phyloP scores from a whole-genome alignment of 805 yeast genomes.

The Saccharomycopsis fermentans region DNA sequence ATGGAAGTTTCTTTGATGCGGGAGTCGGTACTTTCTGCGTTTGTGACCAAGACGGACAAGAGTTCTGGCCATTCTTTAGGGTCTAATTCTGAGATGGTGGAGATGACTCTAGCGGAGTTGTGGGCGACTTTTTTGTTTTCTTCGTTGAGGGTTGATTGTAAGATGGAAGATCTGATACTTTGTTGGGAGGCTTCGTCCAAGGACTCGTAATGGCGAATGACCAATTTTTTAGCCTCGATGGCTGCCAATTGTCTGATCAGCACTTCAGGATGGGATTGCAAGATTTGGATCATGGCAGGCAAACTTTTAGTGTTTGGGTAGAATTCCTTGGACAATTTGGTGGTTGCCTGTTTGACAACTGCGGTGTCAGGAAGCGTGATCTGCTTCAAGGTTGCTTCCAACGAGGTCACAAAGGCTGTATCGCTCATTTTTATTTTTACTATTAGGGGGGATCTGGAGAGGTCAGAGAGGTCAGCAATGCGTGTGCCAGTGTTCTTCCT shows the following conservation, averaged over 20 bases:
- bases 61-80: conserved; percentile 63
- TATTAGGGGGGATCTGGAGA: no score
- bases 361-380: conserved; percentile 74
- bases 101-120: conserved; percentile 78
- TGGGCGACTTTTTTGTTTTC: conserved; percentile 67
- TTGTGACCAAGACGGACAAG: conserved; percentile 57
- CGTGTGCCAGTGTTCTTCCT: no score
- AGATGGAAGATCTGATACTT: conserved; percentile 56
- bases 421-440: conserved; percentile 43
- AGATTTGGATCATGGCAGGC: conserved; percentile 74
- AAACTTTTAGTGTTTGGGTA: conserved; percentile 62
- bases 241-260: conserved; percentile 88
- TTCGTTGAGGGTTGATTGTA: conserved; percentile 59
- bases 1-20: conserved; percentile 74
- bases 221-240: conserved; percentile 86
- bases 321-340: conserved; percentile 59
- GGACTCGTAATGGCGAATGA: conserved; percentile 55
- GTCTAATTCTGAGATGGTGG: conserved; percentile 71
- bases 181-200: conserved; percentile 38
- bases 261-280: conserved; percentile 58
- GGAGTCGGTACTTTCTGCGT: conserved; percentile 44
- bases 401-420: conserved; percentile 47
- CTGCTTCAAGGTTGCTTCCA: conserved; percentile 71
- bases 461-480: no score
- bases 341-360: conserved; percentile 76